Evolutionary conservation across 2,329 filamentous ascomycete species (phyloP).

Genomic region (Macrophomina phaseolina): DNA sequence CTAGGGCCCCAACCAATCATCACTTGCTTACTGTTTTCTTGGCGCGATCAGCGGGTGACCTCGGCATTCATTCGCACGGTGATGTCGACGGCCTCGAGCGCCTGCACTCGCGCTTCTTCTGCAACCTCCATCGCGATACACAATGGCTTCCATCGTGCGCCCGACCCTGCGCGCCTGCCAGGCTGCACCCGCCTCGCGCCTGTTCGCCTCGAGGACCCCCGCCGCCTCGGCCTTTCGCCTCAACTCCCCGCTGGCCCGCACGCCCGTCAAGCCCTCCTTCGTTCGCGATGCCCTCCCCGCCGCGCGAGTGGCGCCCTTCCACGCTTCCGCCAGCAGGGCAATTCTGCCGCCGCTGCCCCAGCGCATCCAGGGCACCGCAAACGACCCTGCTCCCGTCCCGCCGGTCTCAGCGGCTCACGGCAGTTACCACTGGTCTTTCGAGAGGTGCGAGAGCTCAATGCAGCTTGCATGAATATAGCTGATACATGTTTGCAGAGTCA

Average conservation of each 20-base stretch:
- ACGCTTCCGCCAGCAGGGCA: constrained; percentile 75
- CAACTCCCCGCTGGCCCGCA: constrained; percentile 41
- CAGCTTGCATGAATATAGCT: not conserved
- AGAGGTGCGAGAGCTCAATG: constrained; percentile 61
- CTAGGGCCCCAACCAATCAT: constrained; percentile 18
- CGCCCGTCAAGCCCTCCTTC: constrained; percentile 46
- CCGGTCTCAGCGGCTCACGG: constrained; percentile 77
- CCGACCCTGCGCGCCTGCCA: constrained; percentile 53
- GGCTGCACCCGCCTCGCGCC: constrained; percentile 50
- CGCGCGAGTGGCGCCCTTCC: constrained; percentile 76
- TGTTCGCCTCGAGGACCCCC: constrained; percentile 47
- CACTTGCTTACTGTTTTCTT: constrained; percentile 19
- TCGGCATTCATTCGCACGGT: constrained; percentile 20
- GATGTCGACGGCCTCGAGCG: constrained; percentile 14
- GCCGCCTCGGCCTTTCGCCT: constrained; percentile 43
- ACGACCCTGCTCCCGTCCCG: constrained; percentile 82
- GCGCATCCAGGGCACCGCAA: constrained; percentile 81
- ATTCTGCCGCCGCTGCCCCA: constrained; percentile 86
- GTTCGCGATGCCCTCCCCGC: constrained; percentile 49
- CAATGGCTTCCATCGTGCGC: constrained; percentile 61
- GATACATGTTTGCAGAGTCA: constrained; percentile 58
- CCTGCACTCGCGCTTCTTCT: not conserved
- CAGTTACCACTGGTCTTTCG: constrained; percentile 98
- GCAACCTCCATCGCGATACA: constrained; percentile 28
- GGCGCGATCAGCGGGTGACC: constrained; percentile 26